Conservation (phyloP, 345 rosid genomes). For the Eucalyptus tenuipes region DNA sequence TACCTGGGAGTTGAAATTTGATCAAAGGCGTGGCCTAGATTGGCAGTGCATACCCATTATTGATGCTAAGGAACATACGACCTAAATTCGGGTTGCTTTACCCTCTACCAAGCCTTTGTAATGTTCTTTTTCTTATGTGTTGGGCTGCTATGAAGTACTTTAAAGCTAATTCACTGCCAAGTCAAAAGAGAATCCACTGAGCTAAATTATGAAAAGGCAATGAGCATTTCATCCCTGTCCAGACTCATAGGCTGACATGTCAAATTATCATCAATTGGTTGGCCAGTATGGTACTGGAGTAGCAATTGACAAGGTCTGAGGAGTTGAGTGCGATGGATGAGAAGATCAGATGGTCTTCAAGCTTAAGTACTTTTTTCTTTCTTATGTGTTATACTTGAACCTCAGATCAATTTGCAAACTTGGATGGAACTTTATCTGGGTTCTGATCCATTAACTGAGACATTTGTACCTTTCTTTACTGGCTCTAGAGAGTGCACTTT, state of each 20-base stretch:
- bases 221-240: neutral
- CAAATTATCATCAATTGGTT: neutral
- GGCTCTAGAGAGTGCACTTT: neutral
- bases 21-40: neutral
- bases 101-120: neutral
- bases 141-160: neutral
- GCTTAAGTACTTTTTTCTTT: neutral
- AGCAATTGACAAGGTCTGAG: neutral
- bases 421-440: neutral
- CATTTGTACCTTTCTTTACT: neutral
- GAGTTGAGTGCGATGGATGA: neutral
- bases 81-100: neutral
- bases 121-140: neutral
- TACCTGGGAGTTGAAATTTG: neutral
- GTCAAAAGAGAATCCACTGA: neutral
- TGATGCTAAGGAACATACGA: neutral
- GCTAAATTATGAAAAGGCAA: neutral
- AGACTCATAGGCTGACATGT: neutral
- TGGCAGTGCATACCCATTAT: neutral
- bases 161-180: neutral
- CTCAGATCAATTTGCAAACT: neutral
- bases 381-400: neutral
- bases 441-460: neutral
- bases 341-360: neutral
- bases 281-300: neutral